Evolutionary conservation across 1,284 basidiomycete species (phyloP).

Genomic region (Irpex sp.): DNA sequence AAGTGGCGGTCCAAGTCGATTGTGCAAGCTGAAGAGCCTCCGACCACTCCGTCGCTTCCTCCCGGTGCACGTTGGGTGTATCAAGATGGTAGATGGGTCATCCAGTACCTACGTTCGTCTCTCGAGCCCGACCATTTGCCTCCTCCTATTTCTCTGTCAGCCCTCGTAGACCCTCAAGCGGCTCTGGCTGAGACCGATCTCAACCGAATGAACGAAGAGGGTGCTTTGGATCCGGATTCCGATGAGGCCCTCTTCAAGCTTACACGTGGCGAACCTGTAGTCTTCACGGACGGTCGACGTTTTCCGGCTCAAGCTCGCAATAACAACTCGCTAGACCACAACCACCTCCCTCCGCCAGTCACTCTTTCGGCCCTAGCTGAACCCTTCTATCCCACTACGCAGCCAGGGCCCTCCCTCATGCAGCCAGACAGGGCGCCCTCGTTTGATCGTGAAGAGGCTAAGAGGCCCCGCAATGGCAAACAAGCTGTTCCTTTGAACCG

Average conservation of each 20-base stretch:
- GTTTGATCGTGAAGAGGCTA: no score
- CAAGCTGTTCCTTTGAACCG: background rate
- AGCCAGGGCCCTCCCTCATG: no score
- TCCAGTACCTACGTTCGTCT: background rate
- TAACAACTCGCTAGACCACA: background rate
- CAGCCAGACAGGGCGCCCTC: no score
- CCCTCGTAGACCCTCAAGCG: background rate
- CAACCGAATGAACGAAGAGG: background rate
- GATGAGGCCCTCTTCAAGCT: no score
- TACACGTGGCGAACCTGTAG: no score
- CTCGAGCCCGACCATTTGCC: background rate
- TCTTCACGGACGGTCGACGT: no score
- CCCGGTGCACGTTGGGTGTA: background rate
- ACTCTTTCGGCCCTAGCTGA: background rate
- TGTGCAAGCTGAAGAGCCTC: background rate
- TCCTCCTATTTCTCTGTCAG: background rate
- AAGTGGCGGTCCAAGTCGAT: background rate
- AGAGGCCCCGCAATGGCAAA: no score
- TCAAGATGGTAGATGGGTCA: background rate
- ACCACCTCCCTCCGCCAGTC: background rate
- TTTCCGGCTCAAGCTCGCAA: no score
- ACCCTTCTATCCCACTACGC: no score
- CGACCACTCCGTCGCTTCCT: background rate
- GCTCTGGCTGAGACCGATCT: background rate
- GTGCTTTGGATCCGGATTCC: no score